Evolutionary conservation across 2,329 filamentous ascomycete genomes (phyloP), one percentile per base, ranked within the genome.

Genomic region (Incumbomyces lentus): DNA sequence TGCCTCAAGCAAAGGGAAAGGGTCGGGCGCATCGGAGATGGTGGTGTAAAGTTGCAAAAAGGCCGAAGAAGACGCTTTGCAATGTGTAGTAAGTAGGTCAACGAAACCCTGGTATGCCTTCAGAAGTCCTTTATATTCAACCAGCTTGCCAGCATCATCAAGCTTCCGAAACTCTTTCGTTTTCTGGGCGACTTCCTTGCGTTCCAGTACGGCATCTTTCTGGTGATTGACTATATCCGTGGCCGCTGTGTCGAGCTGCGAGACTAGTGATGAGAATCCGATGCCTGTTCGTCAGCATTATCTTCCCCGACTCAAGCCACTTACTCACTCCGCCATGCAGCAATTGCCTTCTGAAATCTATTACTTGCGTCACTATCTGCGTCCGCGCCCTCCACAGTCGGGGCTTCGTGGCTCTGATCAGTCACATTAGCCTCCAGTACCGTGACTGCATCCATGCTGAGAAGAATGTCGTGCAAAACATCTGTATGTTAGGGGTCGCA

Each of bases 61-160:
- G 6, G 89, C 84, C 13, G 88, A 89, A 58, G 94, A 93, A 45
- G 92, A 86, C 5, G 86, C 79, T 67, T 98, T 98, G 57, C 88
- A 92, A 65, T 96, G 90, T 64, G 90, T 95, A 16, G 92, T 93
- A 51, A 98, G 75, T 48, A 95, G 81, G 62, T 98, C 92, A 64
- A 98, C 95, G 62, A 96, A 98, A 44, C 83, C 84, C 68, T 98
- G 92, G 70, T 98, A 98, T 41, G 89, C 88, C 73, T 95, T 95
- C 49, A 98, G 68, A 42, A 98, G 69, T 33, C 79, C 79, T 68
- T 96, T 98, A 69, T 94, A 81, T 64, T 98, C 92, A 4, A 74
- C 73, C 45, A 98, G 69, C 65, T 96, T 98, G 47, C 78, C 79
- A 10, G 83, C 71, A 71, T 98, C 88, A 58, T 96, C 90, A 10